A percentile compares a stretch with the other conserved stretches of the same genome.
phyloP scores from a whole-genome alignment of 108 stramenopile species.

The Cyclostephanos invisitatus region DNA sequence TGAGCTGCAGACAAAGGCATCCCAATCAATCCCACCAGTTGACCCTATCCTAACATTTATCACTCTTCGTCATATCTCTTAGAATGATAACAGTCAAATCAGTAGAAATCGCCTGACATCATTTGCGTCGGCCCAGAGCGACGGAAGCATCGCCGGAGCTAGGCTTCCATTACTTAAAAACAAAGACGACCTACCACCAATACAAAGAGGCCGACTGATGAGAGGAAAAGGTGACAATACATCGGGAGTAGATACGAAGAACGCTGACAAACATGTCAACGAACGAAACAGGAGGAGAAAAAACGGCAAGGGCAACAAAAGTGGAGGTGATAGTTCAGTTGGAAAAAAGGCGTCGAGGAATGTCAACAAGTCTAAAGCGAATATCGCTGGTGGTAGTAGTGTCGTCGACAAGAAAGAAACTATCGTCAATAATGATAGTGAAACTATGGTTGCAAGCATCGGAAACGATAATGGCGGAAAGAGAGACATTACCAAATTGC shows the following conservation, averaged over 20 bases:
- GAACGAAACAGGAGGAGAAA: not conserved
- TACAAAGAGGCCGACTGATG: not conserved
- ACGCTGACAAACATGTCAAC: not conserved
- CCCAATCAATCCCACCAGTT: not conserved
- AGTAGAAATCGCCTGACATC: not conserved
- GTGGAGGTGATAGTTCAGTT: not conserved
- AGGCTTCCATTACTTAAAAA: not conserved
- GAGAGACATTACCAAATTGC: not conserved
- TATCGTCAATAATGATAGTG: not conserved
- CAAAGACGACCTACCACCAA: not conserved
- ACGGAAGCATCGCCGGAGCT: not conserved
- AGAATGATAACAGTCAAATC: conserved; percentile 1
- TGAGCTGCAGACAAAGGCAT: too few species aligned
- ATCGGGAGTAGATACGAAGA: not conserved
- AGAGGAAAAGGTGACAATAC: not conserved
- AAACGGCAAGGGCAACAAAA: not conserved
- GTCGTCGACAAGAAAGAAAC: not conserved
- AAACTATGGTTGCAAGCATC: not conserved
- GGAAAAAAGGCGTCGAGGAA: not conserved
- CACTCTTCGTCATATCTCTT: not conserved
- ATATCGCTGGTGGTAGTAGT: not conserved
- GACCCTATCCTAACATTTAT: not conserved
- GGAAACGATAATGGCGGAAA: not conserved
- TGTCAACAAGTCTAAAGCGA: not conserved
- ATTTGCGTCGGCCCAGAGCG: not conserved